phyloP scores from a whole-genome alignment of 306 rosid species.

The Acacia melanoxylon region DNA sequence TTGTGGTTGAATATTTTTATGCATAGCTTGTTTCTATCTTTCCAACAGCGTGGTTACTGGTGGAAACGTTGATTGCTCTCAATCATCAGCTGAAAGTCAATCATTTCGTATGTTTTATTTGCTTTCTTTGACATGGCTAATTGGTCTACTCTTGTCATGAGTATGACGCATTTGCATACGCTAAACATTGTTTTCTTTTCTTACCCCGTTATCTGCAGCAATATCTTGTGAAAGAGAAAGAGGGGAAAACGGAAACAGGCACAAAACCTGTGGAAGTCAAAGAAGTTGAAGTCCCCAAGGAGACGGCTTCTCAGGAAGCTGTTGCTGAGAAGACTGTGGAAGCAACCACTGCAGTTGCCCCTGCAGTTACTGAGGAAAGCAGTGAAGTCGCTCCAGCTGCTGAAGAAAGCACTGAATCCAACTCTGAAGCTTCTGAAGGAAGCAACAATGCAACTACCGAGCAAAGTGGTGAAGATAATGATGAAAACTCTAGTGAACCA shows the following conservation, averaged over 20 bases:
- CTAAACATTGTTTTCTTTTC: neutral
- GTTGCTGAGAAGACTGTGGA: constrained; percentile 36
- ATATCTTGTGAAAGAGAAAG: constrained; percentile 54
- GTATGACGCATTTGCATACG: neutral
- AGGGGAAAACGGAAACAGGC: constrained; percentile 40
- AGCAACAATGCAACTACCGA: constrained; percentile 31
- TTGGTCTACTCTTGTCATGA: neutral
- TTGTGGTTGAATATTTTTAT: neutral
- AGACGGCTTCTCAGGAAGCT: constrained; percentile 38
- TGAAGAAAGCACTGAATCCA: constrained; percentile 35
- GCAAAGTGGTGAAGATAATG: constrained; percentile 49
- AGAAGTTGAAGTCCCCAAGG: constrained; percentile 47
- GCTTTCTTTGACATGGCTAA: neutral
- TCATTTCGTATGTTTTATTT: neutral
- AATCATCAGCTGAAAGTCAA: neutral
- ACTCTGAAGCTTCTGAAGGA: constrained; percentile 27
- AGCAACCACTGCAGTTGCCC: constrained; percentile 40
- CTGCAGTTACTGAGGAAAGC: constrained; percentile 39
- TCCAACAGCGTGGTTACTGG: neutral
- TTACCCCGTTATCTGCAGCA: constrained; percentile 43
- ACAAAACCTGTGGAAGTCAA: constrained; percentile 56
- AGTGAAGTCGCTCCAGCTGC: constrained; percentile 35
- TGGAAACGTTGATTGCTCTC: neutral
- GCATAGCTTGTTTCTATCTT: neutral
- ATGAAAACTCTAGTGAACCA: constrained; percentile 48